Evolutionary conservation across 164 flowering plant genomes (phyloP), one percentile per base, ranked within the genome.

Genomic region (Vitis vinifera): DNA sequence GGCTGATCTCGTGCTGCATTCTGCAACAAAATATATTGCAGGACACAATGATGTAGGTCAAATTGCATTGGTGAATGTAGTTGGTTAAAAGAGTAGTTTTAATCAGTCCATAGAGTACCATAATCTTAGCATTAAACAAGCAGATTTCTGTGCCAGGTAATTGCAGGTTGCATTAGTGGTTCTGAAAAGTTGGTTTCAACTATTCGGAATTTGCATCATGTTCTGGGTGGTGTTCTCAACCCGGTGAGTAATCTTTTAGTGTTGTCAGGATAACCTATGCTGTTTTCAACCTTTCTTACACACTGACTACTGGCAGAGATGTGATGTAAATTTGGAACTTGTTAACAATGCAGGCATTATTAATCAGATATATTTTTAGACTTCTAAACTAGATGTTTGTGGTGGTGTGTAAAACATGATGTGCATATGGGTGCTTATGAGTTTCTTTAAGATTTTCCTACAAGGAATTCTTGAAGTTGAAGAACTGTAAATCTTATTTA

Each of bases 91-190:
- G 30, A 66, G 52, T 55, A 30, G 3, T 48, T 37, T 31, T 44
- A 53, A 75, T 15, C n/a, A 1, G 37, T 15, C 59, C 44, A 49
- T 66, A 3, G 50, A n/a, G 50, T 65, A 50, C 14, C 49, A 15
- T 47, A 1, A 52, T 62, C 8, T 67, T 27, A 51, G 47, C 14
- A 15, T 27, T 74, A 52, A 67, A 50, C 50, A 12, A 47, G 37
- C 9, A n/a, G 2, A 49, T 68, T 57, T 29, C 30, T 56, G 31
- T 73, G 69, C 15, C 83, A 96, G 99, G 99, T 96, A 51, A 81
- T 93, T 82, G 97, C 78, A 57, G 99, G 99, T 71, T 90, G 88
- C 83, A 82, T 93, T 37, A 93, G 99, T 85, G 99, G 98, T 71
- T 74, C 97, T 31, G 62, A 69, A 71, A 80, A 87, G 73, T 56